These are phyloP conservation scores for Aspergillus baeticus DNA, from an alignment of 495 filamentous ascomycete genomes.

Conservation along the genomic window DNA sequence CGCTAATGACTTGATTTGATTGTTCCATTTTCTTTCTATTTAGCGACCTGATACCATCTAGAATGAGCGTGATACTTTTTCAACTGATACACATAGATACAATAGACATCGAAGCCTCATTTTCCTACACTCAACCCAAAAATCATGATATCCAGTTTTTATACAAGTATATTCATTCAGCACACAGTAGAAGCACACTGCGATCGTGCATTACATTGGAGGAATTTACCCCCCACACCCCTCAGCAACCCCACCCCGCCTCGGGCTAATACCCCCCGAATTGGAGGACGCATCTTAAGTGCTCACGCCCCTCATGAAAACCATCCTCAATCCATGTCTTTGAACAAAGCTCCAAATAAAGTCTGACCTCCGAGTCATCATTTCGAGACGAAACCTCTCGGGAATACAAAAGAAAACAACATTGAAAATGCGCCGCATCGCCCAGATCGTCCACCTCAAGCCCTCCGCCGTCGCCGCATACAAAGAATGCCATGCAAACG, in stretches of 20 bases:
- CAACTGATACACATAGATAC: background rate
- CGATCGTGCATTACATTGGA: background rate
- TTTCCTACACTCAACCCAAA: background rate
- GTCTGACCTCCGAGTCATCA: background rate
- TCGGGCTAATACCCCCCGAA: conserved; percentile 27
- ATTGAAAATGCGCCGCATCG: conserved; percentile 45
- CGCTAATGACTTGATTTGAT: background rate
- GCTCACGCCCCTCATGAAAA: background rate
- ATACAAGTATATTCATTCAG: background rate
- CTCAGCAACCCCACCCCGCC: background rate
- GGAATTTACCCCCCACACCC: background rate
- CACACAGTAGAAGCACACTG: background rate
- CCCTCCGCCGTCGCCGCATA: conserved; percentile 61
- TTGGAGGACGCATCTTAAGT: background rate
- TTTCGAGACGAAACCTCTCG: conserved; percentile 15
- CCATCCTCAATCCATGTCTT: background rate
- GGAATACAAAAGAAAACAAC: background rate
- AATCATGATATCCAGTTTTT: background rate
- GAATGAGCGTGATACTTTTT: conserved; percentile 4
- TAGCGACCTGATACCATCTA: conserved; percentile 2
- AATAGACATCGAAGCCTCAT: no score
- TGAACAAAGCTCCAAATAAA: no score
- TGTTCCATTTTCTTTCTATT: conserved; percentile 2
- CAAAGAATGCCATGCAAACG: conserved; percentile 67
- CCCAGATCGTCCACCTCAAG: conserved; percentile 71